These are phyloP conservation scores for Metarhizium rileyi DNA, from an alignment of 2,329 filamentous ascomycete species.

Conservation along the genomic window DNA sequence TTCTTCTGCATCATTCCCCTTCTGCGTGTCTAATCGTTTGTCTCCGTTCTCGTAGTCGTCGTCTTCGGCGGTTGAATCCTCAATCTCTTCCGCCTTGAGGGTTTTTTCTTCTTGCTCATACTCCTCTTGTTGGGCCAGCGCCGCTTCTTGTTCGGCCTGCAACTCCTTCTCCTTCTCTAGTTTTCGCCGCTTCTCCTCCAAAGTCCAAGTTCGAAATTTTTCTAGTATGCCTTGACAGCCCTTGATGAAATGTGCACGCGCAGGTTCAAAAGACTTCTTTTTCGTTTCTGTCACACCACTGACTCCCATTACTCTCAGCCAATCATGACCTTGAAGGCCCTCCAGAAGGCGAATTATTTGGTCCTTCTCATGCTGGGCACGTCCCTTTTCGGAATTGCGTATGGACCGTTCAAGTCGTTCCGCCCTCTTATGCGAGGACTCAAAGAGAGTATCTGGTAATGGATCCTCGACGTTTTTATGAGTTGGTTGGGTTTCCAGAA, in stretches of 20 bases:
- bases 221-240: conserved; percentile 74
- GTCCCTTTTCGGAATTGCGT: conserved; percentile 53
- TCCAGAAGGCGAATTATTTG: conserved; percentile 61
- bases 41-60: conserved; percentile 20
- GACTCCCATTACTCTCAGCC: conserved; percentile 86
- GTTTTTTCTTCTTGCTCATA: conserved; percentile 19
- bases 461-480: conserved; percentile 40
- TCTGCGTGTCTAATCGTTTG: conserved; percentile 8
- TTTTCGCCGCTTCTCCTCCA: conserved; percentile 80
- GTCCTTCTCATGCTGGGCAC: conserved; percentile 57
- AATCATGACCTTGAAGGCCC: conserved; percentile 81
- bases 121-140: conserved; percentile 24
- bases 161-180: conserved; percentile 57
- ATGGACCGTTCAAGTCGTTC: conserved; percentile 53
- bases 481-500: conserved; percentile 37
- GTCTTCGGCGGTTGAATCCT: conserved; percentile 23
- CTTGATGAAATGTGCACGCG: conserved; percentile 72
- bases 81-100: conserved; percentile 15
- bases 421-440: conserved; percentile 45
- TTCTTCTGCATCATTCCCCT: conserved; percentile 13
- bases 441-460: conserved; percentile 44
- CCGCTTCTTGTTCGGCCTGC: conserved; percentile 9
- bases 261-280: conserved; percentile 78
- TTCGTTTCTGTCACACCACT: conserved; percentile 75
- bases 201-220: conserved; percentile 81